Base-by-base conservation (phyloP, 768 basidiomycete genomes). In the Leucogyrophana mollusca region DNA sequence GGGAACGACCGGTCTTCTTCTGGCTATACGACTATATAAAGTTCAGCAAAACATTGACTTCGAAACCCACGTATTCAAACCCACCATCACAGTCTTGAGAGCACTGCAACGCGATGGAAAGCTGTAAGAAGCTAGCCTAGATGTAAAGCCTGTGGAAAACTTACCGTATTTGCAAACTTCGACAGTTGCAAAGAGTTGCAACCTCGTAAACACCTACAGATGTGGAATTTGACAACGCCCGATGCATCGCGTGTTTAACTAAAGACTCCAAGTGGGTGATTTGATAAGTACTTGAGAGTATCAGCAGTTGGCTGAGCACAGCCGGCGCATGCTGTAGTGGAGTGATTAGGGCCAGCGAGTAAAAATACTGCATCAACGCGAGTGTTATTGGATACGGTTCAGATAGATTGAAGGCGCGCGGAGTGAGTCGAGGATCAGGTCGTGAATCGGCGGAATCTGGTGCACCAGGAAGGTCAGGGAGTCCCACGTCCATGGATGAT, bases 171-270 rank as follows among this genome's bases (percentile, higher is more conserved):
- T 96, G 94, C 47, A 97, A 70, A 59, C 89, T 87, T 52, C 90
- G 80, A 62, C 87, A 90, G 53, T 83, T 89, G 59, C 91, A 93
- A 4, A 97, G 70, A 3, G 94, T 95, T 8, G 94, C 91, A 9
- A 96, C 93, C 63, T 96, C 94, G 61, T 97, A 97, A 35, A 97
- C 87, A 21, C 88, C 90, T 16, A 94, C 90, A 21, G 89, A 90
- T 10, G 87, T 90, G 22, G 82, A 79, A 57, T 90, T 90, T 24
- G 85, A 87, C 23, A 97, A 67, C 13, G 87, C 80, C 17, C 85
- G 82, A 60, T 98, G 95, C 85, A 98, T 90, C 4, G 93, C 90
- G 64, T 98, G 94, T 55, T 88, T 88, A n/a, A 91, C 90, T 17
- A 94, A 72, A 5, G 71, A 73, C 53, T 85, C 80, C 16, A 99